Evolutionary conservation across 2,329 filamentous ascomycete species (phyloP), one percentile per base, ranked within the genome.

Genomic region (Sarocladium brachiariae): DNA sequence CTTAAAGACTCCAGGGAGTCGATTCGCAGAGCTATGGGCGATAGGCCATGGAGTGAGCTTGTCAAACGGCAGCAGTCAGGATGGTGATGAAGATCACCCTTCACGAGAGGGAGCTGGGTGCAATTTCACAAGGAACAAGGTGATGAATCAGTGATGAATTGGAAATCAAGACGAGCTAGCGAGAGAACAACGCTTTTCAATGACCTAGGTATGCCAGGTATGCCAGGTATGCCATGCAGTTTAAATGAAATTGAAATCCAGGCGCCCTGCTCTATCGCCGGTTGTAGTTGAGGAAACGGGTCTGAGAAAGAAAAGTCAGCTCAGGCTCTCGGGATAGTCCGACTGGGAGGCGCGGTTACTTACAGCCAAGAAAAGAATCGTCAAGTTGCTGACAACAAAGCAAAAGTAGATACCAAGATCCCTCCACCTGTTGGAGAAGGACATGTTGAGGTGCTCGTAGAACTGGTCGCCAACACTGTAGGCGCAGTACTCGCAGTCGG

Each of bases 381-480:
- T 76, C 59, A 93, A 62, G 65, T 95, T 95, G 62, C 84, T 89
- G 13, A 69, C 87, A 50, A 95, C 76, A 61, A 90, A 95, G 1
- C 83, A 85, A 27, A 78, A 58, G 57, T 84, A 85, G 54, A 95
- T 95, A 2, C 89, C 90, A 51, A 93, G 52, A 58, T 96, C 89
- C 51, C 89, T 78, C 89, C 89, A 95, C 14, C 89, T 73, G 56
- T 87, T 68, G 38, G 71, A 70, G 59, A 84, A 95, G 2, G 69
- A 71, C 60, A 95, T 77, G 2, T 77, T 76, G 16, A 95, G 75
- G 0, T 80, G 75, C 50, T 71, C 62, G 62, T 87, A 95, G 61
- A 92, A 95, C 69, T 95, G 75, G 56, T 95, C 86, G 25, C 89
- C 90, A 11, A 87, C 70, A 54, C 78, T 83, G 70, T 82, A 95